phyloP scores from a whole-genome alignment of 2,329 filamentous ascomycete genomes.

The Cylindrodendrum hubeiense region DNA sequence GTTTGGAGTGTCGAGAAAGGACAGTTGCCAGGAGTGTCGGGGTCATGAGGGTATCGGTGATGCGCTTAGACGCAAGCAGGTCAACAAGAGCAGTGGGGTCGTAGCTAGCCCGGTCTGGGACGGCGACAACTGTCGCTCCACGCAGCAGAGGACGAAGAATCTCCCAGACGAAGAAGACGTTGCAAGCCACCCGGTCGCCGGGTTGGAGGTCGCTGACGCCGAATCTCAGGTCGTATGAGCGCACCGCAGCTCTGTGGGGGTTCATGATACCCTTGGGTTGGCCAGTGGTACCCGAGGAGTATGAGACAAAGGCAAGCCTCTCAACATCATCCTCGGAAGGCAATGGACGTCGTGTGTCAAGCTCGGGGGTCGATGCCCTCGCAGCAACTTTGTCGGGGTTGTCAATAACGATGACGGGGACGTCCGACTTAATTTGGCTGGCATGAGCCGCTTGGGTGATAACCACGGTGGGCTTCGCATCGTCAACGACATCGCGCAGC shows the following conservation, averaged over 20 bases:
- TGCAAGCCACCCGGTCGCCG: constrained; percentile 85
- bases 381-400: constrained; percentile 48
- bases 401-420: constrained; percentile 76
- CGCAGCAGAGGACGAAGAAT: constrained; percentile 81
- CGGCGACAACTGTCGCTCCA: constrained; percentile 80
- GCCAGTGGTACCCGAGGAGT: constrained; percentile 83
- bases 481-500: constrained; percentile 81
- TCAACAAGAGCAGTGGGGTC: constrained; percentile 81
- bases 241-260: constrained; percentile 78
- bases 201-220: constrained; percentile 75
- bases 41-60: constrained; percentile 88
- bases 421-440: constrained; percentile 72
- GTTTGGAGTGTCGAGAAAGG: constrained; percentile 75
- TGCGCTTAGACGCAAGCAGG: constrained; percentile 71
- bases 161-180: constrained; percentile 91
- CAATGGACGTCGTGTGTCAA: constrained; percentile 61
- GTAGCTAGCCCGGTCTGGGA: constrained; percentile 83
- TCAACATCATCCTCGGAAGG: constrained; percentile 78
- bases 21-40: constrained; percentile 83
- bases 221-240: constrained; percentile 81
- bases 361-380: constrained; percentile 44
- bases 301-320: constrained; percentile 82
- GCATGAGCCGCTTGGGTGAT: constrained; percentile 76
- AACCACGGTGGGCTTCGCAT: constrained; percentile 78
- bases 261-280: constrained; percentile 88